Evolutionary conservation across 2,329 filamentous ascomycete genomes (phyloP).

Genomic region (Neonectria punicea): DNA sequence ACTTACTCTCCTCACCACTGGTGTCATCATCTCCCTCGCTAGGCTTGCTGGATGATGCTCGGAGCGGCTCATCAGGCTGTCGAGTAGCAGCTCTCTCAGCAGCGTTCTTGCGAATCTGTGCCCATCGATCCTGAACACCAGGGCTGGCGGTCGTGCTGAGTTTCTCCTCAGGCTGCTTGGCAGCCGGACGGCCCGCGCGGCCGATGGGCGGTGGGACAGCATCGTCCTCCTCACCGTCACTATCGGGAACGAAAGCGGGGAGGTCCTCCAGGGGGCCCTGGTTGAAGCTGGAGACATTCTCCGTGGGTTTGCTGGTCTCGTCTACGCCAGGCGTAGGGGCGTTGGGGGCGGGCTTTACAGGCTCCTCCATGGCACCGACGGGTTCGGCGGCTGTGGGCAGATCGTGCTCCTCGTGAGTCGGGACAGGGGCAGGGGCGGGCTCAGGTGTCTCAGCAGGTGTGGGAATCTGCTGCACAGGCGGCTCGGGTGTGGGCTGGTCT

Average conservation of each 20-base stretch:
- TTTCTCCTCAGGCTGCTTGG: constrained; percentile 46
- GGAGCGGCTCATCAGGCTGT: constrained; percentile 72
- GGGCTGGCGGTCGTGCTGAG: constrained; percentile 48
- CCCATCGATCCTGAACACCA: constrained; percentile 81
- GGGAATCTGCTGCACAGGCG: constrained; percentile 37
- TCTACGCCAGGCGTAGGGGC: constrained; percentile 32
- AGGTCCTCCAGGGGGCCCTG: constrained; percentile 90
- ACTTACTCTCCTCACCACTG: constrained; percentile 94
- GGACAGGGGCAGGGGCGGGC: constrained; percentile 43
- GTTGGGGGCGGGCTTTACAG: constrained; percentile 12
- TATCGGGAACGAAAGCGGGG: constrained; percentile 81
- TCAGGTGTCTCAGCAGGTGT: constrained; percentile 42
- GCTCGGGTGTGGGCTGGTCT: constrained; percentile 44
- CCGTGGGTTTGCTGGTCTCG: constrained; percentile 40
- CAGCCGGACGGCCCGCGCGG: constrained; percentile 49
- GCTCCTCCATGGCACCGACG: background rate
- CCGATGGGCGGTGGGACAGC: constrained; percentile 65
- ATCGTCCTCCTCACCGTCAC: constrained; percentile 59
- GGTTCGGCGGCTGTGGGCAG: background rate
- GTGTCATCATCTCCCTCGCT: constrained; percentile 83
- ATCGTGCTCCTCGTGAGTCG: constrained; percentile 33
- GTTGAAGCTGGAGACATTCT: constrained; percentile 70
- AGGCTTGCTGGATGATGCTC: constrained; percentile 65
- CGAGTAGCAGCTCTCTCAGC: constrained; percentile 78
- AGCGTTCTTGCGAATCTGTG: constrained; percentile 94